phyloP scores from a whole-genome alignment of 139 green algal species.

The Haematococcus lacustris region DNA sequence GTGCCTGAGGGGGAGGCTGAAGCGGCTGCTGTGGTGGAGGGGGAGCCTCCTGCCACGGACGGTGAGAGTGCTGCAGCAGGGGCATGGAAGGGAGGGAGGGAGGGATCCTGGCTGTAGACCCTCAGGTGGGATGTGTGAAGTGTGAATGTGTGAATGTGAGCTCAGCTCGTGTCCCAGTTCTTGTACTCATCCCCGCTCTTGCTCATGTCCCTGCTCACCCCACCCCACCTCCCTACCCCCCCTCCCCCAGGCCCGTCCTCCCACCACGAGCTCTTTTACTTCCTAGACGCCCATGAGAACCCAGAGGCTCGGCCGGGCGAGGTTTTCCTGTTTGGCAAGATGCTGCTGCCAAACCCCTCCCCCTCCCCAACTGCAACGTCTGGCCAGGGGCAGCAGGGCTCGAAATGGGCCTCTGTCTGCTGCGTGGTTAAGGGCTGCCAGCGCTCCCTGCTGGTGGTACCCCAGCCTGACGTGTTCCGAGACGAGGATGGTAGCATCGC shows the following conservation, averaged over 20 bases:
- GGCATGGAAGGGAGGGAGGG: no score
- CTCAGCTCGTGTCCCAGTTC: no score
- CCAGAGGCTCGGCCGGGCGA: constrained; percentile 36
- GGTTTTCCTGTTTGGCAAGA: constrained; percentile 94
- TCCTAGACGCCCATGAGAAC: constrained; percentile 89
- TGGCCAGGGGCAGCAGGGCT: background rate
- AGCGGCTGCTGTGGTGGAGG: background rate
- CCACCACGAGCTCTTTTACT: constrained; percentile 79
- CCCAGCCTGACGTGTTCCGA: constrained; percentile 35
- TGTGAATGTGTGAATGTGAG: no score
- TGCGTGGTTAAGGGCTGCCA: constrained; percentile 32
- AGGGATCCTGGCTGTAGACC: no score
- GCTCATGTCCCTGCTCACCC: no score
- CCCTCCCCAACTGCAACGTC: background rate
- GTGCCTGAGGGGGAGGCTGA: background rate
- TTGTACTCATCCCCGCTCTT: no score
- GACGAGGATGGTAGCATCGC: constrained; percentile 45
- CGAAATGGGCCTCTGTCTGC: constrained; percentile 2
- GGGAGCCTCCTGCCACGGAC: constrained; percentile 56
- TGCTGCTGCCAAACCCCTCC: constrained; percentile 14
- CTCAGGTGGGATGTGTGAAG: no score
- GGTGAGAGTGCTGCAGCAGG: no score
- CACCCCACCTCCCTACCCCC: no score
- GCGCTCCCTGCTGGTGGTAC: constrained; percentile 77
- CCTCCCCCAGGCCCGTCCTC: no score